These are phyloP conservation scores for Mycena rebaudengoi DNA, from an alignment of 768 basidiomycete genomes.

Conservation along the genomic window DNA sequence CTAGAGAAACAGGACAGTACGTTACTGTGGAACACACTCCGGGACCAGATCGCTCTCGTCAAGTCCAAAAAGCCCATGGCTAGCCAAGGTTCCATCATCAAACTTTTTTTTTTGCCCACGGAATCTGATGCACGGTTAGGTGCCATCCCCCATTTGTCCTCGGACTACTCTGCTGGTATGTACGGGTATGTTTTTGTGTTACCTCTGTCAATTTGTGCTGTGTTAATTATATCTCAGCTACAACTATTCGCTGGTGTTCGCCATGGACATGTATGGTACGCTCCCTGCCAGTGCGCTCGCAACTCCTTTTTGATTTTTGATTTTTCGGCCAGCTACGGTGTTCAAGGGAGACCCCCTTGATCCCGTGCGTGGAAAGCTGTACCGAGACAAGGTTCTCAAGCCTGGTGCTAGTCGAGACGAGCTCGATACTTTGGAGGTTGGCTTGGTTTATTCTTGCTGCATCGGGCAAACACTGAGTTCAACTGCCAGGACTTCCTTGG, in stretches of 20 bases:
- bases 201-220: not conserved
- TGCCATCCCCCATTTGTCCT: no score
- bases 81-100: conserved; percentile 60
- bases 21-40: conserved; percentile 78
- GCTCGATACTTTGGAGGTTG: conserved; percentile 80
- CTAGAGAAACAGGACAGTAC: conserved; percentile 74
- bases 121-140: no score
- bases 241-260: conserved; percentile 79
- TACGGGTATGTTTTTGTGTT: conserved; percentile 56
- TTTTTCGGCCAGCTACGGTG: conserved; percentile 60
- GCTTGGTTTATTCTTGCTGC: no score
- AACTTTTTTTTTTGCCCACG: no score
- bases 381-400: conserved; percentile 78
- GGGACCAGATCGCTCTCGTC: conserved; percentile 75
- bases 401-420: conserved; percentile 85
- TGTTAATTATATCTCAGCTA: conserved; percentile 45
- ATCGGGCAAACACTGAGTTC: no score
- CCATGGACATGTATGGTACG: conserved; percentile 65
- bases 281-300: not conserved
- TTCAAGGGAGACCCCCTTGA: conserved; percentile 84
- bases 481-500: conserved; percentile 89
- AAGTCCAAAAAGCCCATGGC: conserved; percentile 65
- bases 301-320: not conserved
- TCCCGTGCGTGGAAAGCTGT: conserved; percentile 68
- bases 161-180: conserved; percentile 66